Evolutionary conservation across 2,329 filamentous ascomycete species (phyloP), one percentile per base, ranked within the genome.

Genomic region (Nectriaceae sp.): DNA sequence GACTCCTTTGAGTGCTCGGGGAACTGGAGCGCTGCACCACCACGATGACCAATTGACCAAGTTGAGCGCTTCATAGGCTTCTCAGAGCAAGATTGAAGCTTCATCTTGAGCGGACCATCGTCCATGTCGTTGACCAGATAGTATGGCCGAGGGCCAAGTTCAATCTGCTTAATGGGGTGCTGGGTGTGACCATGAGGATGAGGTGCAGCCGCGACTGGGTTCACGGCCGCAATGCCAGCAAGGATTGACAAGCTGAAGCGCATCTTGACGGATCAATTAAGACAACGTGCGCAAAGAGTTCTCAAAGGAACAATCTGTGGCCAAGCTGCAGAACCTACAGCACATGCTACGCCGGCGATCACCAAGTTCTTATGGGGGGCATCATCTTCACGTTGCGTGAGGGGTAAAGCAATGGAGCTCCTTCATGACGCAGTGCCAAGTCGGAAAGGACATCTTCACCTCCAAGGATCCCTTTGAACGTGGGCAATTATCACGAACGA

Each of bases 111-210:
- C 10, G 75, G 71, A 11, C 81, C 72, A 2, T 80, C 76, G 24
- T 78, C 78, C 81, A 88, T 84, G 58, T 82, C 74, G 58, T 83
- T 73, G 55, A 87, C 70, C 5, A 88, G 75, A 65, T 78, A 88
- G 67, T 82, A 84, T 0, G 84, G 85, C 10, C 84, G 77, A 2
- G 83, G 81, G 5, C 83, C 84, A 4, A 87, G 71, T 43, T 85
- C 78, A 50, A 87, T 75, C 52, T 71, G 71, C 52, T 66, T 72
- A 57, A 78, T 67, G 31, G 70, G 67, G 31, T 48, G 37, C 24
- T 39, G 19, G 26, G 42, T 29, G 24, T 53, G 15, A 46, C 40
- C 11, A 50, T 53, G 31, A 42, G 47, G 47, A 29, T 13, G 60
- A 5, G 68, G 68, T 41, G 53, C 55, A 20, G 65, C 68, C 3